Evolutionary conservation across 1,139 yeast genomes (phyloP), one percentile per base, ranked within the genome.

Genomic region (Scheffersomyces segobiensis): DNA sequence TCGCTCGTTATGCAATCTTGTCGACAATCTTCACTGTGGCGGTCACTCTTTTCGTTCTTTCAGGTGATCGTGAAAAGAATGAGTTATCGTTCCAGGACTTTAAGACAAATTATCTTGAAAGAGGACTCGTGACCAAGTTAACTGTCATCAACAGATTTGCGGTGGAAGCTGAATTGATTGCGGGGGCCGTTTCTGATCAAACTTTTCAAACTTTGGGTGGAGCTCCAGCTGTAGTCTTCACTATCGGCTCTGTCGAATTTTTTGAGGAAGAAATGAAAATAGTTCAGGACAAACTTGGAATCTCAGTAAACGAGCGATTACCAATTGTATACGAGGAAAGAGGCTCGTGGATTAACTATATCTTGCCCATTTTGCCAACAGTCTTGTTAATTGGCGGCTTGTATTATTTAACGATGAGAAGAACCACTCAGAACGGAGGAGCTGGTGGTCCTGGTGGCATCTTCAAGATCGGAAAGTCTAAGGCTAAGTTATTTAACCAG

Each of bases 81-180:
- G 83, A 84, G 63, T 79, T 95, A 62, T 89, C 98, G 1, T 92
- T 91, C 83, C 98, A 93, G 74, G 97, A 92, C 71, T 95, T 95
- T 80, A 90, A 91, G 69, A 83, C 88, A 22, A 87, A 89, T 60
- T 92, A 89, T 69, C 80, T 95, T 52, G 96, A 91, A 64, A 88
- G 87, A 66, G 98, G 98, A 4, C 79, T 89, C 53, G 98, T 95
- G 39, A 86, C 87, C 59, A 86, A 84, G 62, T 80, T 95, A 53
- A 82, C 82, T 21, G 98, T 95, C 49, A 83, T 93, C 49, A 93
- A 93, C 74, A 87, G 87, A 66, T 81, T 84, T 58, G 79, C 84
- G n/a, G 98, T 91, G 0, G 92, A 90, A 65, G 91, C 91, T 3
- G 83, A 86, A 57, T 75, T 90, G 61, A 87, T 88, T 62, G 88